Evolutionary conservation across 768 basidiomycete genomes (phyloP), one percentile per base, ranked within the genome.

Genomic region (Tricholoma bakamatsutake): DNA sequence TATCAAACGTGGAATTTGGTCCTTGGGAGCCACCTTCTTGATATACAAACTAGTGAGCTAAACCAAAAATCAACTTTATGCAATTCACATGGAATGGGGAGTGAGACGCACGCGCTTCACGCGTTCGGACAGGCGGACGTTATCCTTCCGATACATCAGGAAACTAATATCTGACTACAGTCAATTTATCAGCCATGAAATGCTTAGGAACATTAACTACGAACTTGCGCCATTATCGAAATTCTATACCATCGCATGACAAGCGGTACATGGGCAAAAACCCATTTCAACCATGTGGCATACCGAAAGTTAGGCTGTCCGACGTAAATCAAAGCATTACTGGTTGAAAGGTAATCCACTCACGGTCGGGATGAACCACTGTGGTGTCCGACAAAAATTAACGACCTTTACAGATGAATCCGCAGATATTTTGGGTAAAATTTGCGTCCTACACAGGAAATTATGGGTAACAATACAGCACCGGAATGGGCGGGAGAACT

Each of bases 341-440:
- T 18, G 8, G n/a, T 50, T 12, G 33, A 21, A 42, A 48, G 27
- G 15, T n/a, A 17, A 51, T 18, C 42, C 24, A 67, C 75, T 61
- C 61, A 85, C 83, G 57, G 77, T 75, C 2, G 78, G 76, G 1
- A 77, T 39, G 60, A 73, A 80, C 82, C 83, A 85, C 59, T 81
- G 78, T 17, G 81, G 81, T 39, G 79, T 83, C 50, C 85, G 72
- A 57, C 76, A 80, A 62, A 86, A 82, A 64, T 87, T 81, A 54
- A 80, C 69, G 17, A 85, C 73, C 56, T 78, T 64, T 12, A 78
- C 76, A 6, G 76, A 73, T 8, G 75, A 69, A 57, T 83, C 80
- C 42, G 66, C 62, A 15, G 81, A 71, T 55, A 84, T 81, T 56
- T 72, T 62, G 9, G 82, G 81, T 15, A 83, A 64, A 45, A 84